phyloP scores from a whole-genome alignment of 2,329 filamentous ascomycete genomes.

The Raffaelea ambrosiae region DNA sequence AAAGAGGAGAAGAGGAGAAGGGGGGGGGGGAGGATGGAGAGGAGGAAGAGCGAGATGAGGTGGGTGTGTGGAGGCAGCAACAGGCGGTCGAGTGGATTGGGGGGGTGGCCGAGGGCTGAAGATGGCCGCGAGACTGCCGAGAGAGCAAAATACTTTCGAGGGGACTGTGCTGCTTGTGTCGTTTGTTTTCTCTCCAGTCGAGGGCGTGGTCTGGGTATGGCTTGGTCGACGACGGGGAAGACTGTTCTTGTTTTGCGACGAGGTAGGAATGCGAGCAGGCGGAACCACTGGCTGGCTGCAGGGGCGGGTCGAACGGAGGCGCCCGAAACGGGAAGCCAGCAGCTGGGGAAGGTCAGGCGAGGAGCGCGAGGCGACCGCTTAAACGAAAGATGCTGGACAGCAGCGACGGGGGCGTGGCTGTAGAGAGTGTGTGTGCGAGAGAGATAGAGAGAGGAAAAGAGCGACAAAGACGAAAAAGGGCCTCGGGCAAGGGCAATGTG shows the following conservation, averaged over 20 bases:
- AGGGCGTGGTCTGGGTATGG: background rate
- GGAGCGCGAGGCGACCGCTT: background rate
- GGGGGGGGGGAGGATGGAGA: background rate
- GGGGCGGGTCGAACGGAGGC: background rate
- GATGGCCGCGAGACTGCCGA: background rate
- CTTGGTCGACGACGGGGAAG: background rate
- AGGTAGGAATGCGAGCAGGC: too few relatives aligned
- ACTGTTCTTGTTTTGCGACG: background rate
- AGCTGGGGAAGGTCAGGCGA: background rate
- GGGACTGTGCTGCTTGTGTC: too few relatives aligned
- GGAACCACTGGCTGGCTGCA: too few relatives aligned
- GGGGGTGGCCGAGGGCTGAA: too few relatives aligned
- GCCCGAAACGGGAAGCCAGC: background rate
- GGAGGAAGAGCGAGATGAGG: background rate
- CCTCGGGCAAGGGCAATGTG: too few relatives aligned
- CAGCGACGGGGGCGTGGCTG: background rate
- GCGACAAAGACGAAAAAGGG: background rate
- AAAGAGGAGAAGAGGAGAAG: background rate
- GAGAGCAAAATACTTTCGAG: too few relatives aligned
- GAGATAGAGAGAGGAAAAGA: background rate
- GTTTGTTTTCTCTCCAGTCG: too few relatives aligned
- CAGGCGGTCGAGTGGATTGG: too few relatives aligned
- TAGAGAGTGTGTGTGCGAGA: too few relatives aligned
- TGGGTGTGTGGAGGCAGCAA: background rate
- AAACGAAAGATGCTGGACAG: background rate